Conservation (phyloP, 768 basidiomycete species). For the Termitomyces sp. region DNA sequence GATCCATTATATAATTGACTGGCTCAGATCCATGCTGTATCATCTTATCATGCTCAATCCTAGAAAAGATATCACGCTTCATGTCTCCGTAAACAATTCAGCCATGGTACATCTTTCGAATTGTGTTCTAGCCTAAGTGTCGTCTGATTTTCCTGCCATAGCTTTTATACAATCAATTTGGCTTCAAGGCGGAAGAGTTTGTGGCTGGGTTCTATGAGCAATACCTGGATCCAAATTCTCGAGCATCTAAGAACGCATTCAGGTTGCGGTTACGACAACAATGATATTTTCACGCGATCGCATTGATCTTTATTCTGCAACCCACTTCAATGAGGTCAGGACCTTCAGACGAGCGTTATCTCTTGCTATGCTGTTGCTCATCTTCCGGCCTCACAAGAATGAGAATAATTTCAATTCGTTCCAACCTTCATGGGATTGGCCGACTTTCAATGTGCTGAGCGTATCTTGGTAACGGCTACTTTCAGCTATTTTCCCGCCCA, state of each 20-base stretch:
- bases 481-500: neutral
- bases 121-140: neutral
- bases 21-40: constrained; percentile 65
- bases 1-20: constrained; percentile 3
- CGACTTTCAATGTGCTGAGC: neutral
- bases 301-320: too few species aligned
- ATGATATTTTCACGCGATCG: constrained; percentile 7
- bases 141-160: constrained; percentile 18
- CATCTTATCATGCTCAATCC: constrained; percentile 70
- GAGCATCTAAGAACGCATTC: constrained; percentile 77
- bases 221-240: constrained; percentile 65
- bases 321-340: too few species aligned
- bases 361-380: neutral
- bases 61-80: constrained; percentile 71
- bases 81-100: constrained; percentile 76
- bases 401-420: neutral
- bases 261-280: constrained; percentile 63
- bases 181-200: constrained; percentile 85
- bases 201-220: constrained; percentile 77
- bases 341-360: neutral
- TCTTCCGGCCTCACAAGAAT: neutral
- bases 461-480: neutral
- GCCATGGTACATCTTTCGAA: constrained; percentile 52
- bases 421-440: neutral
- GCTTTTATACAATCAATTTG: constrained; percentile 81